Conservation (phyloP, 768 basidiomycete species). For the Krasilnikovozyma curviuscula region DNA sequence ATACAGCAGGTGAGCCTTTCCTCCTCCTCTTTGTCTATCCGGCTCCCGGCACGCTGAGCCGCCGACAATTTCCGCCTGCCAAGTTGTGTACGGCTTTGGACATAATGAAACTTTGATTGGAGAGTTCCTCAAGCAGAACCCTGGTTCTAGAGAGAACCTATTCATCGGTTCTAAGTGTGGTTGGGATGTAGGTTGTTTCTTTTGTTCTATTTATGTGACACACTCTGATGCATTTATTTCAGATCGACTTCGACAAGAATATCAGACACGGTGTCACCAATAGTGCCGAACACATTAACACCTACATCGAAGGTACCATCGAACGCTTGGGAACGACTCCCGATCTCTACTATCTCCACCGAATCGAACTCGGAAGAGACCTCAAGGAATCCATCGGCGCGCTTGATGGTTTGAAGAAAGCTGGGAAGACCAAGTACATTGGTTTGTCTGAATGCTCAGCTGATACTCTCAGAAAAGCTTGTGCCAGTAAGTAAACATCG, state of each 20-base stretch:
- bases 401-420: too few relatives aligned
- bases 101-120: constrained; percentile 13
- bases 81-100: too few relatives aligned
- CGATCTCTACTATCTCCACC: constrained; percentile 18
- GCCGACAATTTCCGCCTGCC: too few relatives aligned
- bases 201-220: too few relatives aligned
- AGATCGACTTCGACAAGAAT: constrained; percentile 14
- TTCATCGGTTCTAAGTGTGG: constrained; percentile 20
- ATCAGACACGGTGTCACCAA: constrained; percentile 6
- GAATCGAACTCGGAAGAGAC: too few relatives aligned
- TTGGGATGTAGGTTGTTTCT: constrained; percentile 15
- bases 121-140: constrained; percentile 12
- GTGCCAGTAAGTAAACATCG: too few relatives aligned
- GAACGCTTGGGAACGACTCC: constrained; percentile 15
- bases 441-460: constrained; percentile 39
- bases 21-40: too few relatives aligned
- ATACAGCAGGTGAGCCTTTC: too few relatives aligned
- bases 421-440: constrained; percentile 35
- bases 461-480: constrained; percentile 34
- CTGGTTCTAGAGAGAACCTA: constrained; percentile 14
- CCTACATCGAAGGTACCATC: constrained; percentile 16
- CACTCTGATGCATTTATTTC: too few relatives aligned
- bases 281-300: constrained; percentile 15
- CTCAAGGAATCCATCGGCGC: too few relatives aligned
- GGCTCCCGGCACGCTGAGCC: too few relatives aligned